Evolutionary conservation across 2,329 filamentous ascomycete species (phyloP).

Genomic region (Plectosphaerella cucumerina): DNA sequence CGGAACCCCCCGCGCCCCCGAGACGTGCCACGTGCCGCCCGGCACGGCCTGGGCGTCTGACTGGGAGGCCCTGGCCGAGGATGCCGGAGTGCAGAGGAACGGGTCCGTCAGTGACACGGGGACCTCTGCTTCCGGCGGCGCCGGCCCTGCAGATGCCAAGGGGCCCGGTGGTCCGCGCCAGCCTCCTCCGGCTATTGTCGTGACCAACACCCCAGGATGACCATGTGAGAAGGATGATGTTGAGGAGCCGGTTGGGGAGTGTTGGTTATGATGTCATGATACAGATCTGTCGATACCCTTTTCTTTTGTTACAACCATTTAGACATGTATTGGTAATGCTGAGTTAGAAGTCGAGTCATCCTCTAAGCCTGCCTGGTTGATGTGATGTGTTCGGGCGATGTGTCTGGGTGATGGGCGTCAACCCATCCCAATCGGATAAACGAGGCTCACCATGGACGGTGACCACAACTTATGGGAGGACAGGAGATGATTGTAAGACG

Average conservation of each 20-base stretch:
- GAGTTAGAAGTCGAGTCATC: conserved; percentile 23
- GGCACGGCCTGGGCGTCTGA: conserved; percentile 13
- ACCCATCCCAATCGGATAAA: neutral
- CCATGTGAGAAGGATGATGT: neutral
- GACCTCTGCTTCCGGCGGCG: conserved; percentile 3
- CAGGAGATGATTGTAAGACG: too few relatives aligned
- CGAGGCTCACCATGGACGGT: too few relatives aligned
- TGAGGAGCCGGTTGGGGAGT: neutral
- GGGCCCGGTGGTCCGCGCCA: conserved; percentile 2
- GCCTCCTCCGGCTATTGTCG: conserved; percentile 11
- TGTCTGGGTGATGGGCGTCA: conserved; percentile 1
- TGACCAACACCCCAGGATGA: conserved; percentile 8
- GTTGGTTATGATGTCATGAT: neutral
- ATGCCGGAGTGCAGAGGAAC: conserved; percentile 9
- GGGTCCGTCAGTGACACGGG: conserved; percentile 9
- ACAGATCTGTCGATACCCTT: neutral
- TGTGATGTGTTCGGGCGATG: too few relatives aligned
- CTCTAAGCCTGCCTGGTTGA: conserved; percentile 5
- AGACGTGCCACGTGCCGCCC: conserved; percentile 10
- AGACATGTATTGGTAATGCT: conserved; percentile 12
- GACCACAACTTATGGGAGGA: too few relatives aligned
- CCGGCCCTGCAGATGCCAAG: too few relatives aligned
- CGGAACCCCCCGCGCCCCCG: conserved; percentile 8
- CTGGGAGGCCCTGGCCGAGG: conserved; percentile 13
- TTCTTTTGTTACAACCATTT: neutral